Conservation (phyloP, 176 grass and related monocot genomes). For the Poa pratensis region DNA sequence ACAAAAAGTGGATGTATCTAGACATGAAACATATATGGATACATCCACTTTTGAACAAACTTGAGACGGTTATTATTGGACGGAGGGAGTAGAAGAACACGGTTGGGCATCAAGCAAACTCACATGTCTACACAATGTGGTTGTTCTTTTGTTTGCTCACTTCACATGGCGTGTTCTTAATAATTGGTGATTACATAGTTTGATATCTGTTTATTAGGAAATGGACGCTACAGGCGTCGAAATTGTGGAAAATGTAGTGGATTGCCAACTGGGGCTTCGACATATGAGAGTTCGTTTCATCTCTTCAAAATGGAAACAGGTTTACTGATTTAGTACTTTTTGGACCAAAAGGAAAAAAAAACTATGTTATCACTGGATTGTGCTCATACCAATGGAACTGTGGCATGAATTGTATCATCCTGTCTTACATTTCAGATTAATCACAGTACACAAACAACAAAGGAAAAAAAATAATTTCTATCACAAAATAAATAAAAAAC, state of each 20-base stretch:
- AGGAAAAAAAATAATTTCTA: not conserved
- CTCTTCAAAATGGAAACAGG: not conserved
- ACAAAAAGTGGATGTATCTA: too few relatives aligned
- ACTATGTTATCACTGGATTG: not conserved
- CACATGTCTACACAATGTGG: conserved; percentile 40
- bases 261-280: too few relatives aligned
- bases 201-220: not conserved
- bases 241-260: not conserved
- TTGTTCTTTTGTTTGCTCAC: conserved; percentile 35
- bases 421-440: not conserved
- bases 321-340: not conserved
- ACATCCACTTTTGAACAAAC: too few relatives aligned
- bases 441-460: not conserved
- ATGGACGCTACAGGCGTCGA: not conserved
- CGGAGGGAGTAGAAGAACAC: not conserved
- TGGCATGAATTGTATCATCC: not conserved
- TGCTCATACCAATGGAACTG: not conserved
- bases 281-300: not conserved
- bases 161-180: conserved; percentile 44
- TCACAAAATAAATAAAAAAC: not conserved
- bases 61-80: too few relatives aligned
- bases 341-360: not conserved
- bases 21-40: too few relatives aligned
- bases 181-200: too few relatives aligned
- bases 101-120: conserved; percentile 25